Evolutionary conservation across 2,329 filamentous ascomycete species (phyloP).

Genomic region (Laburnicola sp.): DNA sequence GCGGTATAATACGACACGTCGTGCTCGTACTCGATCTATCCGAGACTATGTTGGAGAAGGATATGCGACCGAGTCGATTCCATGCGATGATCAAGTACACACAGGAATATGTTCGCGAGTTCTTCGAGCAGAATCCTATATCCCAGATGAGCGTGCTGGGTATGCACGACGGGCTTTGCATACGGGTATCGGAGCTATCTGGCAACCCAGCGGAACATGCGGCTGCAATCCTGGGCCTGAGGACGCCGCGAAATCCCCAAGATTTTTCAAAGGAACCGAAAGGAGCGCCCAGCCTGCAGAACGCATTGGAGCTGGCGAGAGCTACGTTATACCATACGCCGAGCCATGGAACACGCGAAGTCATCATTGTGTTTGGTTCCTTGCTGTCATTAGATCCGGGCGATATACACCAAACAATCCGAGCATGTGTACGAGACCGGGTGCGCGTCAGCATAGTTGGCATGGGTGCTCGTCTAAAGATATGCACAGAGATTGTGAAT

Average conservation of each 20-base stretch:
- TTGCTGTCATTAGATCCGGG: conserved; percentile 89
- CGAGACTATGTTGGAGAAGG: conserved; percentile 92
- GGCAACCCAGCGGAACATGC: conserved; percentile 91
- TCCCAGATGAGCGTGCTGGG: conserved; percentile 90
- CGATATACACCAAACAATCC: conserved; percentile 91
- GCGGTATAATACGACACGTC: conserved; percentile 96
- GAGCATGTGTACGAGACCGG: conserved; percentile 74
- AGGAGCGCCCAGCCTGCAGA: conserved; percentile 69
- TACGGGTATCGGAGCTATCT: conserved; percentile 83
- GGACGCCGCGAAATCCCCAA: conserved; percentile 67
- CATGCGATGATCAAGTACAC: conserved; percentile 80
- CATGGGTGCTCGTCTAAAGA: conserved; percentile 85
- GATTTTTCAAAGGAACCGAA: conserved; percentile 63
- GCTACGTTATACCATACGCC: conserved; percentile 92
- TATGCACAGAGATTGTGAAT: conserved; percentile 86
- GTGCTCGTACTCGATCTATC: conserved; percentile 91
- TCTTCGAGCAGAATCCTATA: conserved; percentile 98
- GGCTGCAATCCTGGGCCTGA: conserved; percentile 69
- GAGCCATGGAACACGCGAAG: conserved; percentile 88
- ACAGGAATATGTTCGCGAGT: conserved; percentile 86
- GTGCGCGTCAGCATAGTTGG: conserved; percentile 90
- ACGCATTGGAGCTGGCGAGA: conserved; percentile 92
- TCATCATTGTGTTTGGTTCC: conserved; percentile 89
- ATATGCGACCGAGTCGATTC: conserved; percentile 85
- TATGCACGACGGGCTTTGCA: conserved; percentile 88